These are phyloP conservation scores for Phaeoacremonium minimum DNA, from an alignment of 2,329 filamentous ascomycete genomes.

Conservation along the genomic window DNA sequence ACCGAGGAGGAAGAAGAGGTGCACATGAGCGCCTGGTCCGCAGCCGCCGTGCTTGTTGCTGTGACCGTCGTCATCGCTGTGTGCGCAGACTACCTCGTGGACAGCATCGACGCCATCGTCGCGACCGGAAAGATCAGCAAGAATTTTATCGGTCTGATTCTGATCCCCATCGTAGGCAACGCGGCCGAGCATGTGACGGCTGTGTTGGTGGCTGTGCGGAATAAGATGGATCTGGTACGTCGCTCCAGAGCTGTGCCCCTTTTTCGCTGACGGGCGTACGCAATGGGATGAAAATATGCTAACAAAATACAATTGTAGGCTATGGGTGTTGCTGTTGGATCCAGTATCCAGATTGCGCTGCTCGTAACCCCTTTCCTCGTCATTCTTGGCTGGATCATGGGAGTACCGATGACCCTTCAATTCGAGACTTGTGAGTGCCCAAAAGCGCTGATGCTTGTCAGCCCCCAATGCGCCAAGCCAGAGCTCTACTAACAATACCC, in stretches of 20 bases:
- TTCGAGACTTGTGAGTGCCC: constrained; percentile 61
- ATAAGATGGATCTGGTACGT: constrained; percentile 62
- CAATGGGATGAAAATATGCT: no score
- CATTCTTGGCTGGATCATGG: constrained; percentile 74
- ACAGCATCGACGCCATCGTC: constrained; percentile 57
- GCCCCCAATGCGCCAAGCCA: no score
- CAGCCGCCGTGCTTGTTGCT: constrained; percentile 61
- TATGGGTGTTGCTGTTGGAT: constrained; percentile 78
- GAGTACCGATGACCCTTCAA: constrained; percentile 69
- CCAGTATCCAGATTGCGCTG: constrained; percentile 77
- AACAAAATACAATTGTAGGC: constrained; percentile 43
- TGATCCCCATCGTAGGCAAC: constrained; percentile 77
- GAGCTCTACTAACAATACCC: no score
- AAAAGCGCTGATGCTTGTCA: no score
- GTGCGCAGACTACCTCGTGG: constrained; percentile 74
- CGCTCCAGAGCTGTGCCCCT: no score
- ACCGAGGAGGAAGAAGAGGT: constrained; percentile 40
- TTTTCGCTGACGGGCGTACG: neutral
- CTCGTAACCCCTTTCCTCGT: constrained; percentile 78
- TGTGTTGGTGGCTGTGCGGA: constrained; percentile 71
- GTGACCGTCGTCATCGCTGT: constrained; percentile 67
- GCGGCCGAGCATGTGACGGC: constrained; percentile 80
- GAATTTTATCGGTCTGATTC: constrained; percentile 75
- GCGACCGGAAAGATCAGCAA: constrained; percentile 68
- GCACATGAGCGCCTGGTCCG: constrained; percentile 59